Evolutionary conservation across 1,284 basidiomycete species (phyloP).

Genomic region (Golubevia pallescens): DNA sequence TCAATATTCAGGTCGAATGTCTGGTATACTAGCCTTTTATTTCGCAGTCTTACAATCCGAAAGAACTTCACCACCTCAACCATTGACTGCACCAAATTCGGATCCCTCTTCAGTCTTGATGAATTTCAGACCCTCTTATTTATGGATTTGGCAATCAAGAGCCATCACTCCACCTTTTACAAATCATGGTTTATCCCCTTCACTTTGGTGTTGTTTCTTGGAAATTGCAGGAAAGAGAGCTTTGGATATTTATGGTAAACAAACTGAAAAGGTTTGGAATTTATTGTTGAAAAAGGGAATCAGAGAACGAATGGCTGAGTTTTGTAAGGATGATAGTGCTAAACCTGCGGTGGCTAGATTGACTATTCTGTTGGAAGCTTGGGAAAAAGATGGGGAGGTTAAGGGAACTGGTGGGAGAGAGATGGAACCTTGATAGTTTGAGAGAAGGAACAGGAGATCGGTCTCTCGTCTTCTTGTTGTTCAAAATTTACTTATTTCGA

Average conservation of each 20-base stretch:
- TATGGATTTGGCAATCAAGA: conserved; percentile 57
- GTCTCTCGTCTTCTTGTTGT: too few species aligned
- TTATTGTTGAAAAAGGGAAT: conserved; percentile 45
- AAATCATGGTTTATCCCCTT: conserved; percentile 40
- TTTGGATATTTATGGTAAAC: conserved; percentile 35
- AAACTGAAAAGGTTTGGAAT: conserved; percentile 40
- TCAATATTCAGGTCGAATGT: conserved; percentile 78
- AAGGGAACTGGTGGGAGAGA: conserved; percentile 5
- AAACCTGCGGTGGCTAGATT: conserved; percentile 43
- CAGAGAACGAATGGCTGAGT: conserved; percentile 24
- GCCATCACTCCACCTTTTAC: conserved; percentile 36
- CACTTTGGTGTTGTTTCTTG: conserved; percentile 48
- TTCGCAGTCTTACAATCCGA: conserved; percentile 75
- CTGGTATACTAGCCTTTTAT: conserved; percentile 86
- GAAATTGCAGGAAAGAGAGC: conserved; percentile 42
- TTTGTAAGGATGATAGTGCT: conserved; percentile 25
- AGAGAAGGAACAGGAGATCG: not conserved
- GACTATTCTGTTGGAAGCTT: conserved; percentile 42
- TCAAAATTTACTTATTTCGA: too few species aligned
- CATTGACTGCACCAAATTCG: not conserved
- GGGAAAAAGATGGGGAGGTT: conserved; percentile 19
- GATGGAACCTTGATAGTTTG: conserved; percentile 13
- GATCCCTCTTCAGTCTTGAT: conserved; percentile 21
- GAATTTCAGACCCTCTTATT: conserved; percentile 29
- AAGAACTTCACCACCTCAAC: conserved; percentile 21